phyloP scores from a whole-genome alignment of 768 basidiomycete genomes.

The Boletus reticulatus region DNA sequence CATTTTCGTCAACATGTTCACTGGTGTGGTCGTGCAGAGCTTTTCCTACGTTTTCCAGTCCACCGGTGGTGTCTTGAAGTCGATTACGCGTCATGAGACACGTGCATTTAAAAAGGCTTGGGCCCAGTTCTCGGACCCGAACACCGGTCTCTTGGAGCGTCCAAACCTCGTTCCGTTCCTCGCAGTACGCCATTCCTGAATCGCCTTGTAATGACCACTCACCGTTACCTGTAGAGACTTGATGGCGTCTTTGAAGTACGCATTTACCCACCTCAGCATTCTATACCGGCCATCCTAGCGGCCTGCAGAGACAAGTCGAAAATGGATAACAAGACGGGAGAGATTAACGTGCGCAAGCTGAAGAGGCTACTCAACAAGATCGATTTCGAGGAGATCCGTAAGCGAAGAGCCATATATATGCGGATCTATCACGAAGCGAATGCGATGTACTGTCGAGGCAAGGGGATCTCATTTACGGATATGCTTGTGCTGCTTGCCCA shows the following conservation, averaged over 20 bases:
- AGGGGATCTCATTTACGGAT: conserved; percentile 86
- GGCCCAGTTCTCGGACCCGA: conserved; percentile 77
- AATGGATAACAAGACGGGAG: conserved; percentile 38
- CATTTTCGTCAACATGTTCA: conserved; percentile 95
- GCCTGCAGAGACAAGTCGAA: conserved; percentile 41
- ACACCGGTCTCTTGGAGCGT: conserved; percentile 76
- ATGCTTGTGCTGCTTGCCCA: conserved; percentile 89
- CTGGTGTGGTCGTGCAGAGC: conserved; percentile 93
- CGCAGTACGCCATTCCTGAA: conserved; percentile 48
- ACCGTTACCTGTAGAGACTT: conserved; percentile 53
- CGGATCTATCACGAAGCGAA: conserved; percentile 85
- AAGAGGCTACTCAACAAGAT: conserved; percentile 57
- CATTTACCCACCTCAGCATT: conserved; percentile 74
- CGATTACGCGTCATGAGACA: conserved; percentile 88
- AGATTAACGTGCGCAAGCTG: conserved; percentile 65
- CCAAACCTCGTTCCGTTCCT: conserved; percentile 77
- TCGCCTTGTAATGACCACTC: neutral
- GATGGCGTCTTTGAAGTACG: conserved; percentile 86
- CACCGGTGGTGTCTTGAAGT: conserved; percentile 67
- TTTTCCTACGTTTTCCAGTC: conserved; percentile 97
- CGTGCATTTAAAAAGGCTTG: conserved; percentile 93
- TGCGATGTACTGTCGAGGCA: conserved; percentile 64
- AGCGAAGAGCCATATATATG: conserved; percentile 67
- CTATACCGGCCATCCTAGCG: conserved; percentile 56
- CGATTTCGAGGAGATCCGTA: conserved; percentile 60